These are phyloP conservation scores for Penicillium riverlandense DNA, from an alignment of 495 filamentous ascomycete genomes.

Conservation along the genomic window DNA sequence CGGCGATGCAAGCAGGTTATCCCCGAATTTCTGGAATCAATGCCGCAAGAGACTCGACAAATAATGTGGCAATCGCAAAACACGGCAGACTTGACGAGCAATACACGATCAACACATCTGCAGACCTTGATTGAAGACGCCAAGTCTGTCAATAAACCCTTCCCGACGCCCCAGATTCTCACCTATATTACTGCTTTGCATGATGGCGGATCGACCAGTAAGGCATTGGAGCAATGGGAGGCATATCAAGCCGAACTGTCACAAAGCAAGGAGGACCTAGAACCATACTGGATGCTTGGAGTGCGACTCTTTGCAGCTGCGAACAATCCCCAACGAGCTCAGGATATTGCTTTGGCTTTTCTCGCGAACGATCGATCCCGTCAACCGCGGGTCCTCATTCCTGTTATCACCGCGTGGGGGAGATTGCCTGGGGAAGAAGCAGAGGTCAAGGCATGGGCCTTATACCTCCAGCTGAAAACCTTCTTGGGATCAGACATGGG, in stretches of 20 bases:
- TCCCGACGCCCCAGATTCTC: constrained; percentile 51
- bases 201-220: constrained; percentile 46
- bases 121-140: constrained; percentile 57
- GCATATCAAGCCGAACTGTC: constrained; percentile 46
- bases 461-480: constrained; percentile 56
- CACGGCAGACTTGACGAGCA: constrained; percentile 31
- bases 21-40: constrained; percentile 27
- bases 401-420: constrained; percentile 48
- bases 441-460: constrained; percentile 54
- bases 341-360: constrained; percentile 53
- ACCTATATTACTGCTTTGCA: constrained; percentile 60
- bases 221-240: constrained; percentile 62
- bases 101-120: constrained; percentile 48
- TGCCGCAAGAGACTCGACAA: constrained; percentile 29
- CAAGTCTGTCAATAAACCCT: constrained; percentile 39
- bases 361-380: constrained; percentile 41
- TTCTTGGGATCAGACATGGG: constrained; percentile 55
- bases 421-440: constrained; percentile 28
- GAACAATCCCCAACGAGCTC: constrained; percentile 55
- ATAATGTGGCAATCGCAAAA: constrained; percentile 41
- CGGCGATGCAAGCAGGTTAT: constrained; percentile 34
- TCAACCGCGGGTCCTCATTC: constrained; percentile 55
- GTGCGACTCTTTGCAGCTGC: constrained; percentile 56
- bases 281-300: constrained; percentile 61
- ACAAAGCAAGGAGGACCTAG: constrained; percentile 39